A percentile compares a stretch with the other conserved stretches of the same genome.
Evolutionary conservation across 1,284 basidiomycete genomes (phyloP).

Genomic region (Phellopilus nigrolimitatus): DNA sequence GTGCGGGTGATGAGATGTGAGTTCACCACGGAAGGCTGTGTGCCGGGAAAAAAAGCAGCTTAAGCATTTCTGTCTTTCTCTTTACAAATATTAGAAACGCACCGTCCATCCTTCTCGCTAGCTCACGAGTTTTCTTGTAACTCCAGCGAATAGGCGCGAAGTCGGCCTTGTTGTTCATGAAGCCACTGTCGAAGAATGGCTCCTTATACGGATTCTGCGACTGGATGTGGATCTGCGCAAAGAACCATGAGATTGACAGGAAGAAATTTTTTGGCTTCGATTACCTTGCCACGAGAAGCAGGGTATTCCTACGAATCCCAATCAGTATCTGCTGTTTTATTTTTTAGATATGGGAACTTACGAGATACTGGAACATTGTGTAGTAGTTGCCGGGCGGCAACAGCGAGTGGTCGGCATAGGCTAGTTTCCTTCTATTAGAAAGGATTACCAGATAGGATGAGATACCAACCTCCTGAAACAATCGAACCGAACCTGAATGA

Average conservation of each 20-base stretch:
- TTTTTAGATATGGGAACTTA: slow-evolving; percentile 24
- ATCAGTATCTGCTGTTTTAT: background rate
- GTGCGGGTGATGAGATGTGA: slow-evolving; percentile 67
- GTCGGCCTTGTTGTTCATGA: slow-evolving; percentile 74
- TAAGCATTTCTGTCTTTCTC: background rate
- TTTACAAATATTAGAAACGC: slow-evolving; percentile 16
- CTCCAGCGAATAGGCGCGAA: slow-evolving; percentile 73
- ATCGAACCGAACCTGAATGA: slow-evolving; percentile 54
- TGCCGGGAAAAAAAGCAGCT: background rate
- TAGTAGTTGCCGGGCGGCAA: slow-evolving; percentile 68
- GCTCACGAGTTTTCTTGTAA: slow-evolving; percentile 69
- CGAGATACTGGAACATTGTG: slow-evolving; percentile 73
- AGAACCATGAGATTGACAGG: slow-evolving; percentile 14
- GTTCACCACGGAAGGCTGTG: slow-evolving; percentile 60
- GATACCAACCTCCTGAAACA: slow-evolving; percentile 45
- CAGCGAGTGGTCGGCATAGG: slow-evolving; percentile 64
- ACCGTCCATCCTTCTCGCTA: slow-evolving; percentile 71
- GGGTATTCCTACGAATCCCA: slow-evolving; percentile 48
- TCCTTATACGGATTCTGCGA: slow-evolving; percentile 57
- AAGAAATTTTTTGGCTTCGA: too few species aligned
- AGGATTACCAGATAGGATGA: background rate
- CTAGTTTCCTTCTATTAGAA: slow-evolving; percentile 26
- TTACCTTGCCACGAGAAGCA: slow-evolving; percentile 58
- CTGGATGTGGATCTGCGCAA: slow-evolving; percentile 54
- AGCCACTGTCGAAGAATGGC: slow-evolving; percentile 64